Conservation (phyloP, 2,329 filamentous ascomycete species). For the Ceratocystis harringtonii region DNA sequence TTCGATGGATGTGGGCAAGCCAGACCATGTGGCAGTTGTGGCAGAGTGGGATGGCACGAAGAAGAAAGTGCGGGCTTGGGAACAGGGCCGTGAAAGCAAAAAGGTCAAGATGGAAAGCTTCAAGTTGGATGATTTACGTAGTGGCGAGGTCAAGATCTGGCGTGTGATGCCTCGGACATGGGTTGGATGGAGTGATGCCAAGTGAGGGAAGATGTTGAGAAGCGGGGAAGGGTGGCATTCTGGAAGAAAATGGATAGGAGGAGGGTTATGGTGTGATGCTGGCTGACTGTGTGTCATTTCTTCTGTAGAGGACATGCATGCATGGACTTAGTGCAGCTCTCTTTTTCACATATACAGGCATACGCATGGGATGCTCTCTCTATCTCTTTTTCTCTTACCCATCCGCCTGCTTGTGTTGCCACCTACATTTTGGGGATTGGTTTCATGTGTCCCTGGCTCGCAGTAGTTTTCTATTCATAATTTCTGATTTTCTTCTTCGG, state of each 20-base stretch:
- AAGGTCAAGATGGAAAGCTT: constrained; percentile 93
- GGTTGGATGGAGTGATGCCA: constrained; percentile 61
- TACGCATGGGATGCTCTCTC: too few species aligned
- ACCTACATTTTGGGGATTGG: not conserved
- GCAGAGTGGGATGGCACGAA: constrained; percentile 97
- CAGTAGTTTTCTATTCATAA: not conserved
- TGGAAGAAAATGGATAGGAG: not conserved
- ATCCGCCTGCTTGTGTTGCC: not conserved
- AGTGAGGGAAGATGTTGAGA: not conserved
- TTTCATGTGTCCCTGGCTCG: not conserved
- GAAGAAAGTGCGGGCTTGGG: constrained; percentile 92
- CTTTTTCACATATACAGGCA: too few species aligned
- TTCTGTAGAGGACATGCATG: not conserved
- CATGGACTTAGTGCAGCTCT: not conserved
- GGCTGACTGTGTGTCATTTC: not conserved
- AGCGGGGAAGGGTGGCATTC: not conserved
- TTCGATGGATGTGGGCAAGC: constrained; percentile 69
- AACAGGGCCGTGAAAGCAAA: constrained; percentile 83
- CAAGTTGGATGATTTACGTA: constrained; percentile 78
- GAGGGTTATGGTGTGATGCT: not conserved
- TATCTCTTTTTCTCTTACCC: too few species aligned
- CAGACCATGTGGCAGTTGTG: constrained; percentile 79
- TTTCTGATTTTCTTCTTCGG: not conserved
- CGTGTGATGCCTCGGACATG: constrained; percentile 81
- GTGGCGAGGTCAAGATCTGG: constrained; percentile 95